Percentiles rank a stretch among this genome's conserved stretches.
These are phyloP conservation scores for Daldinia vernicosa DNA, from an alignment of 495 filamentous ascomycete species.

Conservation along the genomic window DNA sequence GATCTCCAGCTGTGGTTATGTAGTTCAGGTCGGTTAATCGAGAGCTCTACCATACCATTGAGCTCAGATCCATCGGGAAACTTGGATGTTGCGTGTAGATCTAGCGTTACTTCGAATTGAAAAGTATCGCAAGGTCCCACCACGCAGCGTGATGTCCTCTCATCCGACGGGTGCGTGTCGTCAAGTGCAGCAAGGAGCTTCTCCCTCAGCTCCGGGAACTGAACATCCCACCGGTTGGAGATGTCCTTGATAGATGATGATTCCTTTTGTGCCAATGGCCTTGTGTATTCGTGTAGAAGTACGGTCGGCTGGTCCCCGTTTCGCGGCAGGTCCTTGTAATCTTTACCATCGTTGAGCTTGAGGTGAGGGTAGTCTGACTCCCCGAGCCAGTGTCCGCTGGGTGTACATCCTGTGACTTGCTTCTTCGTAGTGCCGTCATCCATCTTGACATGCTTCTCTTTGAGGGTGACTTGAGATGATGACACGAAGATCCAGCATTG, in stretches of 20 bases:
- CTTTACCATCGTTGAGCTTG: constrained; percentile 52
- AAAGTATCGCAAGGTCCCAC: constrained; percentile 59
- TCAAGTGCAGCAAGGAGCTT: constrained; percentile 50
- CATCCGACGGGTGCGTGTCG: constrained; percentile 46
- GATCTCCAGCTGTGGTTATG: constrained; percentile 60
- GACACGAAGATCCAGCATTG: constrained; percentile 59
- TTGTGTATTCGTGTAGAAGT: constrained; percentile 59
- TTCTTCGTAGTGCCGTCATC: constrained; percentile 47
- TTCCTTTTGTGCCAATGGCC: constrained; percentile 51
- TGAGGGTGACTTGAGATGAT: constrained; percentile 50
- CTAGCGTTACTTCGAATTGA: constrained; percentile 60
- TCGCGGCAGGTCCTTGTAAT: constrained; percentile 47
- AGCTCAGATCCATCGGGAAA: constrained; percentile 60
- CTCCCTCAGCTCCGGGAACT: constrained; percentile 56
- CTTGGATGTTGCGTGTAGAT: constrained; percentile 54
- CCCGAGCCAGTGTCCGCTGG: constrained; percentile 48
- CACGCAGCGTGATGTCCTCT: constrained; percentile 44
- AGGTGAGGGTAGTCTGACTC: constrained; percentile 58
- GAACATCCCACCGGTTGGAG: constrained; percentile 50
- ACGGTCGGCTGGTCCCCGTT: constrained; percentile 44
- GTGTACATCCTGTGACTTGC: constrained; percentile 44
- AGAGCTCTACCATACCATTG: constrained; percentile 59
- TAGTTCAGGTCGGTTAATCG: constrained; percentile 54
- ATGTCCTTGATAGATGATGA: constrained; percentile 55
- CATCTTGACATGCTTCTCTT: constrained; percentile 45